Base-by-base conservation (phyloP, 192 early-diverging fungal genomes). In the Obelidium mucronatum region DNA sequence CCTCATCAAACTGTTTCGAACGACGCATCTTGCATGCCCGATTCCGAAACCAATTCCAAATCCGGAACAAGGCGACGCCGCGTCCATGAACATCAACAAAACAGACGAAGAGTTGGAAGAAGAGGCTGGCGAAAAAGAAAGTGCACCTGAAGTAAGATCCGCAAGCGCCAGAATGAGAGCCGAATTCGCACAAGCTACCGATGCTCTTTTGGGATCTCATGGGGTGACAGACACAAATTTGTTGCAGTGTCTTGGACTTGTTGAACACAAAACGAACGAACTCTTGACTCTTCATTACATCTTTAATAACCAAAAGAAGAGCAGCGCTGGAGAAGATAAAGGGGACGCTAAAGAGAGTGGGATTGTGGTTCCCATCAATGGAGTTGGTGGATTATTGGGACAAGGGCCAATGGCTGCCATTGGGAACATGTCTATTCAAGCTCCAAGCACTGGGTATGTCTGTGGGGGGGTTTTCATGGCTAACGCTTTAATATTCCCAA, bases 201-300 rank as follows among this genome's bases (percentile, higher is more conserved):
- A 84, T 33, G 79, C 61, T 2, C 37, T 78, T 13, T 63, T 85
- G 6, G 72, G 79, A 34, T 52, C 70, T 5, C 65, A 75, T 40
- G 78, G 74, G 55, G 83, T 85, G 26, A 82, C 82, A 17, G 86
- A 88, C 63, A 78, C 63, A 33, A 85, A 81, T 60, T 80, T 88
- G 60, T 52, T 87, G n/a, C 65, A 78, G 30, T 83, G 74, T 58
- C 74, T 88, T 3, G 86, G 86, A 28, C 74, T 84, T 13, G 72
- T 88, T 42, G 86, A 88, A 68, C 84, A 84, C 40, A 88, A 88
- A 66, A 75, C 84, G 8, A 88, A 88, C 74, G 86, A 88, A 59
- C 76, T 88, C 1, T 72, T 88, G 31, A 88, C 84, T 4, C 53
- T 88, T n/a, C 73, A 88, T 70, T 84, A 81, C 77, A 40, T 85